These are phyloP conservation scores for Spizellomyces sp. DNA, from an alignment of 192 early-diverging fungal species.

Conservation along the genomic window DNA sequence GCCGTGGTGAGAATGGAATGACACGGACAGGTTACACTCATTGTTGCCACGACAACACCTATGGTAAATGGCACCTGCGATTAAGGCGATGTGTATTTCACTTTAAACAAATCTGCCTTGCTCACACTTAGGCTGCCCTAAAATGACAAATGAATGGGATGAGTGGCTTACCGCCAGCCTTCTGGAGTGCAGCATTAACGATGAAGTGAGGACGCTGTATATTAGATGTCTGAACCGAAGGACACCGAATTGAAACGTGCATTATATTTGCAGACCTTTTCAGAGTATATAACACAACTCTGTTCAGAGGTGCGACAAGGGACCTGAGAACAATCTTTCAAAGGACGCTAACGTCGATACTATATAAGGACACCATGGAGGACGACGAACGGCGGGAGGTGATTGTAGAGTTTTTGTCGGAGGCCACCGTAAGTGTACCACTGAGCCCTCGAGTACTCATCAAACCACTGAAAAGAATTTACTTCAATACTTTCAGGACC, in stretches of 20 bases:
- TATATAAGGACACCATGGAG: conserved; percentile 58
- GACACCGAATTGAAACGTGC: background rate
- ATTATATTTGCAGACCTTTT: conserved; percentile 46
- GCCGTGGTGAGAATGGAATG: too few relatives aligned
- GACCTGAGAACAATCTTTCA: background rate
- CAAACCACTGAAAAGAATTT: conserved; percentile 30
- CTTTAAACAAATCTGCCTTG: too few relatives aligned
- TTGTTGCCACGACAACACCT: too few relatives aligned
- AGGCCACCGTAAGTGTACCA: conserved; percentile 43
- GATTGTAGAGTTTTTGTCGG: conserved; percentile 68
- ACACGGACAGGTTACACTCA: too few relatives aligned
- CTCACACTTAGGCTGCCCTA: too few relatives aligned
- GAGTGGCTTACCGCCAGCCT: conserved; percentile 15
- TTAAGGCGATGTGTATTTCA: too few relatives aligned
- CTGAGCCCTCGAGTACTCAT: background rate
- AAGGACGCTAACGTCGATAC: conserved; percentile 18
- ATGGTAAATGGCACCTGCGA: too few relatives aligned
- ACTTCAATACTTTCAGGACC: conserved; percentile 35
- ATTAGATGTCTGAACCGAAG: too few relatives aligned
- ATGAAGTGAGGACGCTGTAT: conserved; percentile 6
- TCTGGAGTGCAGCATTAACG: background rate
- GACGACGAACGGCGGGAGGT: conserved; percentile 69
- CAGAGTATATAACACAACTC: conserved; percentile 71
- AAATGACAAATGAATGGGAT: conserved; percentile 8
- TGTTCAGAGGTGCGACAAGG: conserved; percentile 23